phyloP scores from a whole-genome alignment of 441 rosid species.

The Adansonia madagascariensis region DNA sequence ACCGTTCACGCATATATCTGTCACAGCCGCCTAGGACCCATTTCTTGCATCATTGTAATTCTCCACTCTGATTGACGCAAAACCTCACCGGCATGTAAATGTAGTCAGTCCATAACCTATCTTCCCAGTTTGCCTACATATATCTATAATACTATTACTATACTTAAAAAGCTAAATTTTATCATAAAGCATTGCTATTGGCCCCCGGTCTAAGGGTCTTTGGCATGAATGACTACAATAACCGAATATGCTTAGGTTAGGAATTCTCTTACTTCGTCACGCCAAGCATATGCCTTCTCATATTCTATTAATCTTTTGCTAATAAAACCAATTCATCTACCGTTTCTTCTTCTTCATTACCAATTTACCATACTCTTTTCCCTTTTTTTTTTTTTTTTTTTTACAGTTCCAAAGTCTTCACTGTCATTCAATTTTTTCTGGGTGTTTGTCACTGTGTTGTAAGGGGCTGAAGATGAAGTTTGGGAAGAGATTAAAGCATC shows the following conservation, averaged over 20 bases:
- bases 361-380: not conserved
- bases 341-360: conserved; percentile 8
- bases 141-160: not conserved
- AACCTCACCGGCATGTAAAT: not conserved
- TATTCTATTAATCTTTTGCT: conserved; percentile 43
- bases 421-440: not conserved
- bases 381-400: not conserved
- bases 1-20: conserved; percentile 2
- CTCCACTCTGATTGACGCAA: not conserved
- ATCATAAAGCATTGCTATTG: not conserved
- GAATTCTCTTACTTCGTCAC: conserved; percentile 53
- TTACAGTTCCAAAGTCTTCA: not conserved
- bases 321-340: conserved; percentile 22
- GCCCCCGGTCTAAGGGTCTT: conserved; percentile 4
- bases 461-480: conserved; percentile 57
- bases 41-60: too few species aligned
- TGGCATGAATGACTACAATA: conserved; percentile 30
- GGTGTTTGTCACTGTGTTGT: not conserved
- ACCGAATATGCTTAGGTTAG: conserved; percentile 54
- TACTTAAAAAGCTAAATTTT: not conserved
- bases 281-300: conserved; percentile 67
- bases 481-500: conserved; percentile 80
- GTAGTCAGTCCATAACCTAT: not conserved
- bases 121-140: not conserved
- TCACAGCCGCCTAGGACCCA: not conserved